These are phyloP conservation scores for Neofusicoccum parvum DNA, from an alignment of 2,329 filamentous ascomycete species.

Conservation along the genomic window DNA sequence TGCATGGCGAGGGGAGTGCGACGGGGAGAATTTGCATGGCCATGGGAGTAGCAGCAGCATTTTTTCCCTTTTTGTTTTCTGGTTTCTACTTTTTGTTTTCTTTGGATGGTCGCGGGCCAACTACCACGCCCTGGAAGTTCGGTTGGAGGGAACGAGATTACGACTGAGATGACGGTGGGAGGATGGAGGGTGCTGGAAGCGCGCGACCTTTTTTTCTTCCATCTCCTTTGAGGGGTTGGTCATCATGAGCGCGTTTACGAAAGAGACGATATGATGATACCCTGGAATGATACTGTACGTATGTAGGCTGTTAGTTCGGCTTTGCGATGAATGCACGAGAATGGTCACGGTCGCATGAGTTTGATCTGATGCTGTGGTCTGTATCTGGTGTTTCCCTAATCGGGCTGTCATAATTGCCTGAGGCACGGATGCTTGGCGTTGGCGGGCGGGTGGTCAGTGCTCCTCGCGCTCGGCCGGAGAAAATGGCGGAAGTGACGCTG, in stretches of 20 bases:
- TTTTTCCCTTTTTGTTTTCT: neutral
- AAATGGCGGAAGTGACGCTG: slow-evolving; percentile 17
- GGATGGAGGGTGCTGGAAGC: neutral
- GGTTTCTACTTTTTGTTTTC: neutral
- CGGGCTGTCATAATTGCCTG: neutral
- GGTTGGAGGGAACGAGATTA: neutral
- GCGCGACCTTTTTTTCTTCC: neutral
- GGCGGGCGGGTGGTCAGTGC: neutral
- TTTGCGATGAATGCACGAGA: neutral
- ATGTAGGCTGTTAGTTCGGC: slow-evolving; percentile 10
- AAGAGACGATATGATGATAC: slow-evolving; percentile 19
- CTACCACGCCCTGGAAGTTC: too few relatives aligned
- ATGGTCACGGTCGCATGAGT: too few relatives aligned
- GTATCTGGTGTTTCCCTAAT: too few relatives aligned
- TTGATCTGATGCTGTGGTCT: too few relatives aligned
- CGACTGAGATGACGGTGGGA: neutral
- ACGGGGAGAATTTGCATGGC: neutral
- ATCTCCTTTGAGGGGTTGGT: neutral
- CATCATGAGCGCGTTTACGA: slow-evolving; percentile 12
- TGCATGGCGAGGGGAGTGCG: neutral
- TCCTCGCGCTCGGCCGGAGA: slow-evolving; percentile 14
- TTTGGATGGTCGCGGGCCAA: neutral
- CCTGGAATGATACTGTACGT: slow-evolving; percentile 6
- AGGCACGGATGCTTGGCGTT: neutral
- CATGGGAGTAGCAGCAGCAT: neutral